Conservation (phyloP, 208 protist genomes). For the Crithidia mellificae region DNA sequence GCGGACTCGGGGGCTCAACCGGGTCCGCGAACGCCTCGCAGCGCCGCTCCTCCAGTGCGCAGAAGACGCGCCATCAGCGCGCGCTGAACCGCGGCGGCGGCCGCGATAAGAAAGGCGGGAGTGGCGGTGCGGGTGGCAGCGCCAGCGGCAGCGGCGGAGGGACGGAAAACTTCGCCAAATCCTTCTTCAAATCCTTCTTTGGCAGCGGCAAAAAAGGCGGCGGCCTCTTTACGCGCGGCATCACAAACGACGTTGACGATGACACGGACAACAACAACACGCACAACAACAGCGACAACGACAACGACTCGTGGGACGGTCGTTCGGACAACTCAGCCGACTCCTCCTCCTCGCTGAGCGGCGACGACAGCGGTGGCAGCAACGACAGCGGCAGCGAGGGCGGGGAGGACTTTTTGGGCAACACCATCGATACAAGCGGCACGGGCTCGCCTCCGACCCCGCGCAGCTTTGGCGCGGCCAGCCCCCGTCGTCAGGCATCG, state of each 20-base stretch:
- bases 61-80: no score
- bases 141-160: constrained; percentile 3
- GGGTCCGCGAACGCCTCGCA: background rate
- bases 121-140: no score
- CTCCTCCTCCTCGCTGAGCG: background rate
- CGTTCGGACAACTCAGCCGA: background rate
- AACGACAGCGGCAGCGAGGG: no score
- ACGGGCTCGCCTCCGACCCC: constrained; percentile 5
- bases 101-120: constrained; percentile 1
- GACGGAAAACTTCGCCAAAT: constrained; percentile 49
- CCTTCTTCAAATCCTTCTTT: constrained; percentile 61
- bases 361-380: background rate
- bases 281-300: constrained; percentile 1
- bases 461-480: constrained; percentile 10
- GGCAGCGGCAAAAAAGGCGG: constrained; percentile 18
- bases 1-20: constrained; percentile 4
- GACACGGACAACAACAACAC: no score
- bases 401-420: background rate
- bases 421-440: background rate
- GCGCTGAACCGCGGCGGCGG: background rate
- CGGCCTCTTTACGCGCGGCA: constrained; percentile 5
- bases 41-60: no score
- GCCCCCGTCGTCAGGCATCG: no score
- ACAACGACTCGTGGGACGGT: constrained; percentile 13
- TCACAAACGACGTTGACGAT: constrained; percentile 7